Evolutionary conservation across 2,329 filamentous ascomycete genomes (phyloP).

Genomic region (Cladophialophora carrionii): DNA sequence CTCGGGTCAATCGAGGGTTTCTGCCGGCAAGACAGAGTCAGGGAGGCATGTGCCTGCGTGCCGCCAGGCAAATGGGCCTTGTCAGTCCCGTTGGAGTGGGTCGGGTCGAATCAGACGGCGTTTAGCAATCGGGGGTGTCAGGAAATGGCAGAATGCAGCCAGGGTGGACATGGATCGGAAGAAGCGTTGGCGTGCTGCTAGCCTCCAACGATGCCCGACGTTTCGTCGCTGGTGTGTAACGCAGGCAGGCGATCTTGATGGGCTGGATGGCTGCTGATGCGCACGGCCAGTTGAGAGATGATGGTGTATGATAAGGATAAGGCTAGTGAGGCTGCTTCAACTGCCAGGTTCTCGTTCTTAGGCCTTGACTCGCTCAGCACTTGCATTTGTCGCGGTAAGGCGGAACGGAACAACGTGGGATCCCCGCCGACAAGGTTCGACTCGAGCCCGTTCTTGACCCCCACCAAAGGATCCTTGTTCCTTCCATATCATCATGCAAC

Average conservation of each 20-base stretch:
- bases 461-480: constrained; percentile 12
- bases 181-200: constrained; percentile 26
- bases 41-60: constrained; percentile 35
- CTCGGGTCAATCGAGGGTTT: constrained; percentile 20
- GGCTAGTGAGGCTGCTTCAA: constrained; percentile 24
- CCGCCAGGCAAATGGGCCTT: constrained; percentile 29
- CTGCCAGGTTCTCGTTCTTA: constrained; percentile 1
- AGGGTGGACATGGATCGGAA: constrained; percentile 33
- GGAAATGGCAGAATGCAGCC: constrained; percentile 26
- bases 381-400: constrained; percentile 18
- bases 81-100: constrained; percentile 1
- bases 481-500: neutral
- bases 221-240: constrained; percentile 19
- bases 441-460: constrained; percentile 1
- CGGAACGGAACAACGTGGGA: constrained; percentile 37
- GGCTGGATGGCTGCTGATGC: constrained; percentile 18
- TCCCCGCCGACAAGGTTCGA: constrained; percentile 21
- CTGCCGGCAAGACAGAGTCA: constrained; percentile 29
- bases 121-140: constrained; percentile 30
- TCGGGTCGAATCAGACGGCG: constrained; percentile 32
- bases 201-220: constrained; percentile 35
- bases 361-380: neutral
- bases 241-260: constrained; percentile 17
- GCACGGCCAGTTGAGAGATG: constrained; percentile 19
- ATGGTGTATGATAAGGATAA: constrained; percentile 29